Percentiles rank a stretch among this genome's conserved stretches.
Conservation (phyloP, 2,329 filamentous ascomycete genomes). For the Aureobasidium sp. region DNA sequence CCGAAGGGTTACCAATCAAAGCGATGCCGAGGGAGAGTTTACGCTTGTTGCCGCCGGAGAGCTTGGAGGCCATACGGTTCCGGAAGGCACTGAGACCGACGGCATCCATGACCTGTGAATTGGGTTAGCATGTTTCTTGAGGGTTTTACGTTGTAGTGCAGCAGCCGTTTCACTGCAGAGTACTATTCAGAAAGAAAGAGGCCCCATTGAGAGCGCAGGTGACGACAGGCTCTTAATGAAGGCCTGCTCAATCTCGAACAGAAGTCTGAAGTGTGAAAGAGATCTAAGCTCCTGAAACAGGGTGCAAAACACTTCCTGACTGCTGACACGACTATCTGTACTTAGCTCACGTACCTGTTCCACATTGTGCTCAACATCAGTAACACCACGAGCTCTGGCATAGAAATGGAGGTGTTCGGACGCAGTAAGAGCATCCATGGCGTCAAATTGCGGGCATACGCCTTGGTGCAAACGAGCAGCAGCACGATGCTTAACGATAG, state of each 20-base stretch:
- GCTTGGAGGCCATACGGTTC: slow-evolving; percentile 64
- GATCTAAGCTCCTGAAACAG: too few species aligned
- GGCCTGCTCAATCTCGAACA: too few species aligned
- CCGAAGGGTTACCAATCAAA: slow-evolving; percentile 82
- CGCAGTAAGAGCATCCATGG: slow-evolving; percentile 86
- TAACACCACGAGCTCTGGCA: slow-evolving; percentile 70
- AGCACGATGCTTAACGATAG: slow-evolving; percentile 63
- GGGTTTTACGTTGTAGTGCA: neutral
- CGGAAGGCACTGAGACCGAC: slow-evolving; percentile 67
- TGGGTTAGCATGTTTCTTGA: neutral
- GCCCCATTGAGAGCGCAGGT: too few species aligned
- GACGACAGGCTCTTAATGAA: too few species aligned
- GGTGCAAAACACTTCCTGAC: too few species aligned
- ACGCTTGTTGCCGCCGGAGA: slow-evolving; percentile 89
- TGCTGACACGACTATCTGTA: neutral
- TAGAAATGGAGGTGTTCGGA: slow-evolving; percentile 82
- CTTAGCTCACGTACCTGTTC: slow-evolving; percentile 43
- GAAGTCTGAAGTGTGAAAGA: too few species aligned
- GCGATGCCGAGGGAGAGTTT: slow-evolving; percentile 85
- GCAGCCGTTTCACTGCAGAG: too few species aligned
- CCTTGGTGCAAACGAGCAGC: slow-evolving; percentile 68
- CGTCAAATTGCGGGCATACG: slow-evolving; percentile 72
- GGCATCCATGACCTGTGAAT: slow-evolving; percentile 46
- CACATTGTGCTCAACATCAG: slow-evolving; percentile 69
- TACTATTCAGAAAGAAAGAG: too few species aligned